Percentiles rank a stretch among this genome's conserved stretches.
Conservation (phyloP, 306 rosid species). For the Rosa chinensis region DNA sequence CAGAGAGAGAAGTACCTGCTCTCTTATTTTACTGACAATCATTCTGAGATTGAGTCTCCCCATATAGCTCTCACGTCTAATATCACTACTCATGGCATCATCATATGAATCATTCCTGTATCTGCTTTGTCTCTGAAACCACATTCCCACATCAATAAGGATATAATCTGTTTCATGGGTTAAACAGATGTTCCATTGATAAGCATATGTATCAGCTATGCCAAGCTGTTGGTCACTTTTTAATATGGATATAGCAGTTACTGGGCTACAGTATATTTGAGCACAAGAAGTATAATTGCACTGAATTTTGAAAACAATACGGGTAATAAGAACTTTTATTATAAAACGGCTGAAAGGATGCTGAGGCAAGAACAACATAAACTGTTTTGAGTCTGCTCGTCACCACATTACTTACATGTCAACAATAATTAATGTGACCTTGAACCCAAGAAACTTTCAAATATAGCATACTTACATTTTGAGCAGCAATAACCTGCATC, state of each 20-base stretch:
- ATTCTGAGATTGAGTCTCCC: slow-evolving; percentile 54
- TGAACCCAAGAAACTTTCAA: not conserved
- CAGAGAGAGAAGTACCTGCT: slow-evolving; percentile 49
- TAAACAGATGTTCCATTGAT: not conserved
- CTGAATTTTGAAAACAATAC: not conserved
- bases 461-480: slow-evolving; percentile 46
- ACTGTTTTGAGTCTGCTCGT: not conserved
- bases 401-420: not conserved
- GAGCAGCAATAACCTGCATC: slow-evolving; percentile 56
- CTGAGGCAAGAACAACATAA: not conserved
- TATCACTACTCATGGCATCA: slow-evolving; percentile 33
- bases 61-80: slow-evolving; percentile 25
- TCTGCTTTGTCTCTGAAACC: slow-evolving; percentile 38
- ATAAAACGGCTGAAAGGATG: not conserved
- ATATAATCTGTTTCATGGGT: not conserved
- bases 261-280: not conserved
- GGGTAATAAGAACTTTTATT: not conserved
- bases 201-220: not conserved
- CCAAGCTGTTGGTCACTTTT: not conserved
- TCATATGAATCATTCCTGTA: slow-evolving; percentile 32
- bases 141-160: slow-evolving; percentile 4
- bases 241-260: not conserved
- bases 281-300: not conserved
- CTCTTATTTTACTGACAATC: slow-evolving; percentile 70
- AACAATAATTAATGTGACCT: not conserved